Conservation (phyloP, 2,329 filamentous ascomycete species). For the Ceratocystis lukuohia region DNA sequence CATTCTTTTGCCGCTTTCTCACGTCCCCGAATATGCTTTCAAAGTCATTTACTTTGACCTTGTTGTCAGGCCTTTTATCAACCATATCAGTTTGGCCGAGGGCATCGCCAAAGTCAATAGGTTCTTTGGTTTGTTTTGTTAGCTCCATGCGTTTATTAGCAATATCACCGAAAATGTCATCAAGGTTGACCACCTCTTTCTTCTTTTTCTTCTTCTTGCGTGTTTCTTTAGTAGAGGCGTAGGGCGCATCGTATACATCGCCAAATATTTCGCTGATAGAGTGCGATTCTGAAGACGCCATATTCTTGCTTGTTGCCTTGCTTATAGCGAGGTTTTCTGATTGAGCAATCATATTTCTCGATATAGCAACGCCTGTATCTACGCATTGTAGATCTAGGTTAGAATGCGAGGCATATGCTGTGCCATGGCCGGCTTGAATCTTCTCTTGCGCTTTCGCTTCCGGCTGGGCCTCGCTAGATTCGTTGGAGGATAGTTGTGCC, state of each 20-base stretch:
- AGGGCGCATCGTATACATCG: neutral
- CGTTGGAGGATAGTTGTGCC: neutral
- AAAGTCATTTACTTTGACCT: neutral
- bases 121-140: neutral
- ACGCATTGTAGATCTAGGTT: neutral
- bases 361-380: neutral
- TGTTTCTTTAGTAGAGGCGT: neutral
- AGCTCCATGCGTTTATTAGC: neutral
- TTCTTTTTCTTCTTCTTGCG: neutral
- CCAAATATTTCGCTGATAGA: neutral
- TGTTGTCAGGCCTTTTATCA: neutral
- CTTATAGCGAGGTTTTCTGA: neutral
- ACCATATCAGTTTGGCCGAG: neutral
- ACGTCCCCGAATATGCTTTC: constrained; percentile 5
- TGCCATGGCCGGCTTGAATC: no score
- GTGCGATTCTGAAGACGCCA: neutral
- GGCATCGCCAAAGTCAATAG: neutral
- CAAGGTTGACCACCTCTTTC: neutral
- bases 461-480: neutral
- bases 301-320: neutral
- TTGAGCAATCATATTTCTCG: neutral
- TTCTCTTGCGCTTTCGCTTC: neutral
- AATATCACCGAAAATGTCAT: constrained; percentile 12
- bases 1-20: neutral
- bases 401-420: neutral